These are phyloP conservation scores for Nitzschia inconspicua DNA, from an alignment of 108 stramenopile genomes.

Conservation along the genomic window DNA sequence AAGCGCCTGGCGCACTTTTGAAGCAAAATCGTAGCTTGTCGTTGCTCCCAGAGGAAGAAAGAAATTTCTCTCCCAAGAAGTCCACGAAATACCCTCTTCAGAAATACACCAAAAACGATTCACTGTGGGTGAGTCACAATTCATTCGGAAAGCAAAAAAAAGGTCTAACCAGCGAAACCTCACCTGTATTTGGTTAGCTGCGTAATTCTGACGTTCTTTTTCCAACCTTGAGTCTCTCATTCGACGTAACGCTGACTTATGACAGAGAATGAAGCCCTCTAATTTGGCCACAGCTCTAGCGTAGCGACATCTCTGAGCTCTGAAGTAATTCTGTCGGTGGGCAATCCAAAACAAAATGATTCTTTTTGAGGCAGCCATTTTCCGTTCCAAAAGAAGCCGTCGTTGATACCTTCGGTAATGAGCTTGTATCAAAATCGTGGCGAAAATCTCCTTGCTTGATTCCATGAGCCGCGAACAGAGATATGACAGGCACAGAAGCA, in stretches of 20 bases:
- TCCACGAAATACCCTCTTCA: constrained; percentile 19
- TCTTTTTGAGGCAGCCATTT: constrained; percentile 30
- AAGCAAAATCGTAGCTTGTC: constrained; percentile 14
- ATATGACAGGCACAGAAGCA: constrained; percentile 78
- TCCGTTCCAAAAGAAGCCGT: constrained; percentile 20
- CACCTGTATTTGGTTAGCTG: constrained; percentile 38
- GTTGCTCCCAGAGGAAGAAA: neutral
- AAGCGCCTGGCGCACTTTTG: constrained; percentile 9
- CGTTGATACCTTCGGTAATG: constrained; percentile 33
- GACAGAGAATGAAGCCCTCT: constrained; percentile 34
- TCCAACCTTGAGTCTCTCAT: constrained; percentile 22
- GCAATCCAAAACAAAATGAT: constrained; percentile 39
- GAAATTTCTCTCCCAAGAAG: neutral
- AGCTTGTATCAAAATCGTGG: constrained; percentile 54
- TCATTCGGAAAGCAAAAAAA: neutral
- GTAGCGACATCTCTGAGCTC: constrained; percentile 27
- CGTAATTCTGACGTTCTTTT: constrained; percentile 5
- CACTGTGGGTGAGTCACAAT: neutral
- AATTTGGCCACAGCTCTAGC: constrained; percentile 41
- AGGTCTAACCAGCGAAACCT: constrained; percentile 1
- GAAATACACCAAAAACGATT: constrained; percentile 1
- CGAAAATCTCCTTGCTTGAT: constrained; percentile 74
- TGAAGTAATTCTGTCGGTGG: constrained; percentile 40
- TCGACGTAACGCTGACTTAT: constrained; percentile 10
- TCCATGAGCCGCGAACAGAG: constrained; percentile 86